Evolutionary conservation across 345 rosid genomes (phyloP).

Genomic region (Lumnitzera littorea): DNA sequence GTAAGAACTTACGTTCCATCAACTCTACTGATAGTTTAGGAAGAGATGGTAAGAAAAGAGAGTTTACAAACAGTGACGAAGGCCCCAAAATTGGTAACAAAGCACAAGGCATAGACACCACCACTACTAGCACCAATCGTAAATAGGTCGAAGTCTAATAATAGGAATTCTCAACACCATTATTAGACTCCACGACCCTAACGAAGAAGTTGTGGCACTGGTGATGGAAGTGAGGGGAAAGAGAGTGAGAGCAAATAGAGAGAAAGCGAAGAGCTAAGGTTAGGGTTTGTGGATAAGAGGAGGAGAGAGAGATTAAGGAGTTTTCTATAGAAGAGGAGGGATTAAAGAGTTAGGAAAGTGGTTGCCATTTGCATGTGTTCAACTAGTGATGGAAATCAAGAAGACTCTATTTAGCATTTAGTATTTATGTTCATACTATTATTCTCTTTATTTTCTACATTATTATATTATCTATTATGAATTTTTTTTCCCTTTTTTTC

Average conservation of each 20-base stretch:
- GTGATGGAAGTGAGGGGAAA: slow-evolving; percentile 8
- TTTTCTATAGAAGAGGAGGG: slow-evolving; percentile 34
- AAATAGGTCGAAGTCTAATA: slow-evolving; percentile 88
- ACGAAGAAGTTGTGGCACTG: slow-evolving; percentile 29
- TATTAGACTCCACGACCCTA: slow-evolving; percentile 38
- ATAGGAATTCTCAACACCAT: slow-evolving; percentile 51
- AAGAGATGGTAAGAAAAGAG: slow-evolving; percentile 79
- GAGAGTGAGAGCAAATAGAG: slow-evolving; percentile 18
- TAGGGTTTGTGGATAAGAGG: slow-evolving; percentile 29
- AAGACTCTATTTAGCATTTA: too few relatives aligned
- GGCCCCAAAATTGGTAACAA: slow-evolving; percentile 78
- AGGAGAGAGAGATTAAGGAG: slow-evolving; percentile 41
- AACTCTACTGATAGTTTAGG: slow-evolving; percentile 82
- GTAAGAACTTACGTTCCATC: slow-evolving; percentile 82
- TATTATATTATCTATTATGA: too few relatives aligned
- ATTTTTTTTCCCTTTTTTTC: too few relatives aligned
- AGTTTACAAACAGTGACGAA: slow-evolving; percentile 92
- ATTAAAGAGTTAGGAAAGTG: not conserved
- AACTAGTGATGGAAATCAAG: too few relatives aligned
- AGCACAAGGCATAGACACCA: slow-evolving; percentile 92
- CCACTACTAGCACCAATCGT: slow-evolving; percentile 95
- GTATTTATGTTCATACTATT: too few relatives aligned
- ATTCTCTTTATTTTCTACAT: too few relatives aligned
- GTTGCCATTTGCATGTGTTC: too few relatives aligned
- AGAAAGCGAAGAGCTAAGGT: slow-evolving; percentile 22